A percentile compares a stretch with the other conserved stretches of the same genome.
Conservation (phyloP, 768 basidiomycete genomes). For the Pulveroboletus frians region DNA sequence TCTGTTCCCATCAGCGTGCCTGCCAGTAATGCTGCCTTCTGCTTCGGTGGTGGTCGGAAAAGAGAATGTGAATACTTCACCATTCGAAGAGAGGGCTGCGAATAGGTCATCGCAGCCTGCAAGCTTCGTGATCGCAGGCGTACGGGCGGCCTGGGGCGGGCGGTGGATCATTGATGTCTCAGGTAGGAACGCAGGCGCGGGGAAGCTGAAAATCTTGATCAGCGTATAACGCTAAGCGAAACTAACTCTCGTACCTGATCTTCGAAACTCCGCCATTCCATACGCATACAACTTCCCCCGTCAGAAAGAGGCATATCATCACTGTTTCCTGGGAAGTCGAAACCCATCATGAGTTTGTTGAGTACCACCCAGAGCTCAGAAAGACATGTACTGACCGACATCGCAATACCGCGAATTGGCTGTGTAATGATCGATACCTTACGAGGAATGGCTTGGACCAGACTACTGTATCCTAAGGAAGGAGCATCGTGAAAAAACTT, state of each 20-base stretch:
- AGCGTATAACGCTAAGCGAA: not conserved
- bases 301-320: slow-evolving; percentile 75
- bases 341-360: not conserved
- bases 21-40: slow-evolving; percentile 9
- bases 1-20: slow-evolving; percentile 22
- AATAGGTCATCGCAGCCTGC: slow-evolving; percentile 74
- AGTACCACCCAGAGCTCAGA: not conserved
- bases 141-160: slow-evolving; percentile 69
- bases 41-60: slow-evolving; percentile 35
- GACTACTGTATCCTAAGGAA: slow-evolving; percentile 66
- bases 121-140: slow-evolving; percentile 73
- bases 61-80: slow-evolving; percentile 88
- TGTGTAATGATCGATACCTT: slow-evolving; percentile 74
- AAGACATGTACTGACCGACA: slow-evolving; percentile 56
- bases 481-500: not conserved
- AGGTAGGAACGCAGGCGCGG: slow-evolving; percentile 68
- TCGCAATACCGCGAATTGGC: slow-evolving; percentile 64
- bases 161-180: slow-evolving; percentile 68
- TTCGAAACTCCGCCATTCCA: slow-evolving; percentile 73
- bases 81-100: slow-evolving; percentile 76
- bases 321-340: slow-evolving; percentile 64
- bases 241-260: slow-evolving; percentile 50
- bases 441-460: slow-evolving; percentile 68
- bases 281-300: slow-evolving; percentile 76
- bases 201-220: slow-evolving; percentile 48